Base-by-base conservation (phyloP, 2,329 filamentous ascomycete species). In the Verticillium alfalfae region DNA sequence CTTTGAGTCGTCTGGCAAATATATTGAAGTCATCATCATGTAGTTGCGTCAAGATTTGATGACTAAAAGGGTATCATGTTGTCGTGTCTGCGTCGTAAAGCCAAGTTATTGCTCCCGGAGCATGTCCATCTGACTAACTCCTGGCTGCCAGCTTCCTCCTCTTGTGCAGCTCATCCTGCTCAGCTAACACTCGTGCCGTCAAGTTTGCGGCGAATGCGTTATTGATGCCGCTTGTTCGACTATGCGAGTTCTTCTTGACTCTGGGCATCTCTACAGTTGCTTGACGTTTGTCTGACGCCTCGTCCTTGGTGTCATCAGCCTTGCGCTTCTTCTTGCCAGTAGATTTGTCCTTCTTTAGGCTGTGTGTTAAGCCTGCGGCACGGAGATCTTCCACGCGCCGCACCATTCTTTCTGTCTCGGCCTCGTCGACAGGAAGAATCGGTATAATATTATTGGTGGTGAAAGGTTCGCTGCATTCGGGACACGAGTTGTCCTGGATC, bases 181-280 rank as follows among this genome's bases (percentile, higher is more conserved):
- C 94, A 31, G 90, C 89, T 34, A 98, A 74, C 0, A 99, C 93
- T 67, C 88, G 93, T 0, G 90, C 91, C 0, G 94, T 96, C 54
- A 99, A 77, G 3, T 88, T 90, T 0, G 94, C 93, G 0, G 95
- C 95, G 61, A 91, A 85, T 0, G 91, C 81, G 68, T 98, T 96
- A 73, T 97, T 97, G 74, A 98, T 97, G 12, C 89, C 87, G 60
- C 81, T 79, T 56, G 78, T 73, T 57, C 78, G 75, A 1, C 71
- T 71, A 49, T 74, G 70, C 1, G 66, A 60, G 10, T 68, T 65
- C 61, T 72, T 74, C 62, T 76, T 80, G 15, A 69, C 66, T 56
- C 66, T 66, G 26, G 38, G 37, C 9, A 45, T 37, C 8, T 63
- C 62, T 5, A 66, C 64, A 37, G 63, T 62, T 22, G 62, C 61